Percentiles rank a stretch among this genome's conserved stretches.
Conservation (phyloP, 2,329 filamentous ascomycete species). For the Sarocladium kiliense region DNA sequence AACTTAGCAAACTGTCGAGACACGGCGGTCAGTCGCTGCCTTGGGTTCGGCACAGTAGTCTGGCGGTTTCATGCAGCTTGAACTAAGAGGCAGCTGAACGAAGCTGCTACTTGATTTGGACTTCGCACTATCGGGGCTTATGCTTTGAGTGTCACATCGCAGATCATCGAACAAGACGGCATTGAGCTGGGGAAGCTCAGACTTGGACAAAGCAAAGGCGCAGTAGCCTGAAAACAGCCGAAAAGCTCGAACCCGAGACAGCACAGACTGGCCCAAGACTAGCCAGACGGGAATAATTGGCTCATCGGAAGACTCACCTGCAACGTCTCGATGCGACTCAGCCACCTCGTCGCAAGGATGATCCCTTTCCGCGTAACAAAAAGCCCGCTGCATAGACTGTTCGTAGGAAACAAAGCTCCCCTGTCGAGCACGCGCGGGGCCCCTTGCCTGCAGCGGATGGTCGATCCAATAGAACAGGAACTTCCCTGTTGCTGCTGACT, state of each 20-base stretch:
- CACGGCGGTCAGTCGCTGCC: no score
- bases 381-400: background rate
- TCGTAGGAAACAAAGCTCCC: background rate
- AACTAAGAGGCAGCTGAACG: no score
- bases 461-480: background rate
- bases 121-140: no score
- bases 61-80: no score
- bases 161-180: background rate
- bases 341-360: background rate
- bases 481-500: background rate
- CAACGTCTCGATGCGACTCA: constrained; percentile 4
- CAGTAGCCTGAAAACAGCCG: background rate
- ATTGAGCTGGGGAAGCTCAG: background rate
- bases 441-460: background rate
- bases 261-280: background rate
- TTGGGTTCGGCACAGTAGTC: no score
- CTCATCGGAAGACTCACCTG: constrained; percentile 3
- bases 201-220: background rate
- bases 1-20: no score
- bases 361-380: background rate
- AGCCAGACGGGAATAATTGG: background rate
- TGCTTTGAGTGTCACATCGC: background rate
- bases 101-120: no score
- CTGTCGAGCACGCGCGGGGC: background rate
- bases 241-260: background rate